These are phyloP conservation scores for Rubroboletus satanas DNA, from an alignment of 768 basidiomycete genomes.

Conservation along the genomic window DNA sequence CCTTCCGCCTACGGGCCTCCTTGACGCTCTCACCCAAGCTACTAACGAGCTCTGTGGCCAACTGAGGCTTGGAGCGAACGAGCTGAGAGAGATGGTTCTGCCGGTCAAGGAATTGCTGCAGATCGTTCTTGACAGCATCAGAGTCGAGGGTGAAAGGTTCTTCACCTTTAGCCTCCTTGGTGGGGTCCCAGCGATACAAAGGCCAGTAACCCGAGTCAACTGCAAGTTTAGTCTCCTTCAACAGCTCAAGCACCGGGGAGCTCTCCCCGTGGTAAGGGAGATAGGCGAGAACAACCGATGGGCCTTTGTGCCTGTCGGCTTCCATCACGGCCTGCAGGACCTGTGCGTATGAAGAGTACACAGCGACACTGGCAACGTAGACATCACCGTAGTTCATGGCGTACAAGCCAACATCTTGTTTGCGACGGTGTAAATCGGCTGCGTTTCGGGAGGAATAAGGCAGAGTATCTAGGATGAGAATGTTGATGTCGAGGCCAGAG, in stretches of 20 bases:
- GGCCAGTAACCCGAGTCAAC: conserved; percentile 98
- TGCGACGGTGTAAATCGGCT: conserved; percentile 69
- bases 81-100: conserved; percentile 97
- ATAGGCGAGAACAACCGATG: conserved; percentile 90
- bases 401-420: conserved; percentile 95
- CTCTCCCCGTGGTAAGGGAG: conserved; percentile 83
- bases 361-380: conserved; percentile 91
- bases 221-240: conserved; percentile 96
- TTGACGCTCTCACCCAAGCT: conserved; percentile 81
- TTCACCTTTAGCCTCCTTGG: conserved; percentile 65
- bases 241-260: conserved; percentile 76
- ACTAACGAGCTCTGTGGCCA: conserved; percentile 79
- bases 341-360: conserved; percentile 94
- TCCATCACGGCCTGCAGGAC: conserved; percentile 89
- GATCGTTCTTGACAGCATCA: conserved; percentile 88
- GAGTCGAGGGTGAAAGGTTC: conserved; percentile 93
- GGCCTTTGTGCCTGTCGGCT: conserved; percentile 86
- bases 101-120: conserved; percentile 90
- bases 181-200: conserved; percentile 95
- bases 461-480: conserved; percentile 89
- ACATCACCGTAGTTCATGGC: conserved; percentile 98
- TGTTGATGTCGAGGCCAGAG: conserved; percentile 88
- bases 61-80: conserved; percentile 70
- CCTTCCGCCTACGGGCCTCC: conserved; percentile 77
- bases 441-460: conserved; percentile 80